Base-by-base conservation (phyloP, 2,329 filamentous ascomycete species). In the Cladosporium sp. region DNA sequence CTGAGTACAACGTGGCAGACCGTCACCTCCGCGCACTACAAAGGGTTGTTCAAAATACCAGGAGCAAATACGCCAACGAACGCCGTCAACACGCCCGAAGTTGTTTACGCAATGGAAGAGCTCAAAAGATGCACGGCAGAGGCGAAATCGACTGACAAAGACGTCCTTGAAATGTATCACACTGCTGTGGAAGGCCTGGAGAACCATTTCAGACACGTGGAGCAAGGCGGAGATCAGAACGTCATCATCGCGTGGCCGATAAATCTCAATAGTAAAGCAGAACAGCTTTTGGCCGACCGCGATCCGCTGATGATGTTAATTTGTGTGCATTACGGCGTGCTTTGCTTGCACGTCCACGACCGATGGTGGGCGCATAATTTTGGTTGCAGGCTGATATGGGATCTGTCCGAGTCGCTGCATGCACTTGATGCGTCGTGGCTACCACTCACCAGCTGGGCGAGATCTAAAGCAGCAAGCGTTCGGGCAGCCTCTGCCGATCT, bases 221-320 rank as follows among this genome's bases (percentile, higher is more conserved):
- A 42, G 49, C 49, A 42, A 44, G 22, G 22, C n/a, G 36, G 28
- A 35, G 37, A 53, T 24, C 15, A n/a, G 10, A 22, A 22, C 24
- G 25, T n/a, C 15, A 35, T 53, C 24, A 32, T 34, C n/a, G 36
- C 50, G n/a, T 53, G 25, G 24, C 36, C 50, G 12, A 15, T 53
- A 3, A 6, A 22, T 2, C 20, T 53, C 37, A 17, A 35, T 15
- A 25, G 44, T 5, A 34, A 35, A 13, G 36, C 37, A 25, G 19
- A 10, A 9, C n/a, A 42, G 25, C n/a, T 53, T 3, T 12, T 53
- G 2, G 20, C 32, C 13, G n/a, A 28, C 24, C 50, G 36, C 2
- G 50, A 42, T 24, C 50, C 50, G 15, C 12, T 53, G 50, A 53
- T 53, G 50, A 53, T 53, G 50, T 25, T 53, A 9, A 53, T 53